phyloP scores from a whole-genome alignment of 345 rosid species.

The Salix viminalis region DNA sequence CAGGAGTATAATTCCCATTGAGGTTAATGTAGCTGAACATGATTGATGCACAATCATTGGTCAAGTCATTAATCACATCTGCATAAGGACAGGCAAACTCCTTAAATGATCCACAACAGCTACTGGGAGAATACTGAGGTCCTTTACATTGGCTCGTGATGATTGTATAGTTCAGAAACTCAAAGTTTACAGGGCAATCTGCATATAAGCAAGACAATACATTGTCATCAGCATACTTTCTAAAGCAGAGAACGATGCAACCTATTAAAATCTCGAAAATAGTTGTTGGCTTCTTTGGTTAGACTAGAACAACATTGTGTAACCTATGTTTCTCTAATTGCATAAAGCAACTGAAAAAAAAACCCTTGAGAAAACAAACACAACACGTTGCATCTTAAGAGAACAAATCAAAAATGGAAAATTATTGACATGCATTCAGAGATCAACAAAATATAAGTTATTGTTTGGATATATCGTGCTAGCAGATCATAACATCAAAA shows the following conservation, averaged over 20 bases:
- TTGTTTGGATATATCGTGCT: background rate
- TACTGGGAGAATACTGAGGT: conserved; percentile 10
- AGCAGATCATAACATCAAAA: background rate
- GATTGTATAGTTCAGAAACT: conserved; percentile 24
- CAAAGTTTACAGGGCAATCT: conserved; percentile 29
- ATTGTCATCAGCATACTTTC: background rate
- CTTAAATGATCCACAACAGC: conserved; percentile 18
- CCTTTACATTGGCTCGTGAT: conserved; percentile 28
- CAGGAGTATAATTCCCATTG: conserved; percentile 27
- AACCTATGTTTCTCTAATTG: background rate
- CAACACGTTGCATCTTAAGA: background rate
- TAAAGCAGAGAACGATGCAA: background rate
- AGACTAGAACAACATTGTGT: background rate
- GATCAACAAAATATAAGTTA: background rate
- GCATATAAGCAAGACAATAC: conserved; percentile 11
- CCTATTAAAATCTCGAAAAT: background rate
- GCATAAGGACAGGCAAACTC: conserved; percentile 23
- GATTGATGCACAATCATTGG: conserved; percentile 26
- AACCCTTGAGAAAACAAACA: background rate
- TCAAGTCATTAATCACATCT: conserved; percentile 13
- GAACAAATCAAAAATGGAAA: background rate
- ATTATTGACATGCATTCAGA: background rate
- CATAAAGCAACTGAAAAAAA: background rate
- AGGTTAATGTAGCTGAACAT: conserved; percentile 33
- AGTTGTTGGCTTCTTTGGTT: background rate